These are phyloP conservation scores for Phytophthora crassamura DNA, from an alignment of 352 stramenopile species.

Conservation along the genomic window DNA sequence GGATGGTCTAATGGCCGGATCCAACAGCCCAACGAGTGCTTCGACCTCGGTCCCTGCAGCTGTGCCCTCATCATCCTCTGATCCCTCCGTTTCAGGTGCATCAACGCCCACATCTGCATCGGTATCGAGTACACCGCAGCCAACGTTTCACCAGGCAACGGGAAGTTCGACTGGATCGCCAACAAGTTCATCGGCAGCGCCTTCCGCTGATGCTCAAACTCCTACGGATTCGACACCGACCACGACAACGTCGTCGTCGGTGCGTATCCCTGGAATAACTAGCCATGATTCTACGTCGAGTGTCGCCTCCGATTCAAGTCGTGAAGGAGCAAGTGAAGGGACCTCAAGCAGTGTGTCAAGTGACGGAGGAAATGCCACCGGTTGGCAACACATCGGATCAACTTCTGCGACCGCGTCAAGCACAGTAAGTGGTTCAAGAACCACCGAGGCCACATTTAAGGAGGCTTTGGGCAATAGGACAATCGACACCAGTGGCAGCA, in stretches of 20 bases:
- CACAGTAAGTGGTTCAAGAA: background rate
- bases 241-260: too few relatives aligned
- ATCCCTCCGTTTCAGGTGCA: too few relatives aligned
- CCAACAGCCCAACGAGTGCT: background rate
- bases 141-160: background rate
- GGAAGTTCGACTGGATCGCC: background rate
- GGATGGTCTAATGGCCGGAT: background rate
- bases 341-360: too few relatives aligned
- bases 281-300: too few relatives aligned
- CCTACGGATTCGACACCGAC: too few relatives aligned
- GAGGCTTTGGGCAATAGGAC: background rate
- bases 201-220: background rate
- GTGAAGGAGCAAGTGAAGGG: too few relatives aligned
- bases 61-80: too few relatives aligned
- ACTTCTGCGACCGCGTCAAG: background rate
- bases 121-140: conserved; percentile 3
- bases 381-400: background rate
- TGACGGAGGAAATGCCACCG: too few relatives aligned
- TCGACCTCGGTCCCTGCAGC: background rate
- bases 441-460: background rate
- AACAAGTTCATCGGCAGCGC: background rate
- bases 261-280: too few relatives aligned
- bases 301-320: too few relatives aligned
- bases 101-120: background rate
- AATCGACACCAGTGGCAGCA: background rate